These are phyloP conservation scores for Pelargonium fulgidum DNA, from an alignment of 441 rosid genomes.

Conservation along the genomic window DNA sequence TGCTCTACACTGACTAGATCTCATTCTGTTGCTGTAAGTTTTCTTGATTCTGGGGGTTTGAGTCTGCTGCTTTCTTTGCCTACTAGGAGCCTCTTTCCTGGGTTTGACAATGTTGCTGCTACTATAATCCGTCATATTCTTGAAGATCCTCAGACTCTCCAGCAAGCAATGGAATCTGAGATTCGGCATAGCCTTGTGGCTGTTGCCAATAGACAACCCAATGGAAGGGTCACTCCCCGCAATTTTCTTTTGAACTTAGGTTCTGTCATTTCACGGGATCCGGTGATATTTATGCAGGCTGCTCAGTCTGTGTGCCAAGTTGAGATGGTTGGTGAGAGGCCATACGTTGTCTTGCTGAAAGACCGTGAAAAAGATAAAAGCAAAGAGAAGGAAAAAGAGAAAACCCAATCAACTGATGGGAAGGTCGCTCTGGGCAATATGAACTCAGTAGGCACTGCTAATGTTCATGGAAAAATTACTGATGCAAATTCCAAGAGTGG, in stretches of 20 bases:
- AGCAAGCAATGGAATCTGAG: slow-evolving; percentile 99
- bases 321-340: slow-evolving; percentile 97
- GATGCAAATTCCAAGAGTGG: slow-evolving; percentile 61
- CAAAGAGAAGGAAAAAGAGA: slow-evolving; percentile 77
- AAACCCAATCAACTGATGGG: slow-evolving; percentile 48
- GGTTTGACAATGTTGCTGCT: slow-evolving; percentile 87
- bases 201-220: slow-evolving; percentile 79
- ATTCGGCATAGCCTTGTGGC: slow-evolving; percentile 78
- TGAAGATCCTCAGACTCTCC: slow-evolving; percentile 97
- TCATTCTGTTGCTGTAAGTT: slow-evolving; percentile 74
- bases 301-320: slow-evolving; percentile 82
- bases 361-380: slow-evolving; percentile 79
- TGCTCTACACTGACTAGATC: slow-evolving; percentile 81
- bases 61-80: slow-evolving; percentile 76
- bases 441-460: slow-evolving; percentile 36
- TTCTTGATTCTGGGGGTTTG: slow-evolving; percentile 84
- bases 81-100: slow-evolving; percentile 80
- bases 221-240: slow-evolving; percentile 78
- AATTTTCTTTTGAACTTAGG: slow-evolving; percentile 65
- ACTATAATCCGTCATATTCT: slow-evolving; percentile 86
- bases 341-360: slow-evolving; percentile 74
- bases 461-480: slow-evolving; percentile 37
- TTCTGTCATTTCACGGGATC: slow-evolving; percentile 88
- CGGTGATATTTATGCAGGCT: slow-evolving; percentile 74
- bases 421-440: slow-evolving; percentile 43